phyloP scores from a whole-genome alignment of 2,329 filamentous ascomycete genomes.

The Albophoma yamanashiensis region DNA sequence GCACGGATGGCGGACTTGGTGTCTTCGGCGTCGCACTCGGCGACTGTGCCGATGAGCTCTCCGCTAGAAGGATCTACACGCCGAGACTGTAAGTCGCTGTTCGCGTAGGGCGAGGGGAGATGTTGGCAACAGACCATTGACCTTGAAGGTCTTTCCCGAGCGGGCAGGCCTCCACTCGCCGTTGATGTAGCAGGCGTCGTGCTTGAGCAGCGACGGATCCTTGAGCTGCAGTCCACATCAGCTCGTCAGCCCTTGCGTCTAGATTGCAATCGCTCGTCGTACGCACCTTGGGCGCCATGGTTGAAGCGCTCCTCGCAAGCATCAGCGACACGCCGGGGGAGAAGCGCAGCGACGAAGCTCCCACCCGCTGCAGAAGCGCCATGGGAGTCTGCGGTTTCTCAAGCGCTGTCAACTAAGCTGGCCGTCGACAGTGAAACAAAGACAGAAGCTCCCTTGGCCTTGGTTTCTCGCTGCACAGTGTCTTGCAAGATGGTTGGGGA shows the following conservation, averaged over 20 bases:
- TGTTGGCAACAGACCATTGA: constrained; percentile 45
- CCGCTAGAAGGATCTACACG: constrained; percentile 68
- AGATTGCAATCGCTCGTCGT: neutral
- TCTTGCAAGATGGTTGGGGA: neutral
- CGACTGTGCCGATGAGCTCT: constrained; percentile 68
- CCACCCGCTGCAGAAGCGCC: constrained; percentile 20
- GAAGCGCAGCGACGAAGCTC: constrained; percentile 19
- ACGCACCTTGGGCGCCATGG: constrained; percentile 33
- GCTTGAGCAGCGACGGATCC: constrained; percentile 74
- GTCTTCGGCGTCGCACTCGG: constrained; percentile 73
- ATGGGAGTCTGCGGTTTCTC: constrained; percentile 8
- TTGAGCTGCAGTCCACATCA: constrained; percentile 44
- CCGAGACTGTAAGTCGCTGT: too few species aligned
- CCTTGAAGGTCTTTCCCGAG: constrained; percentile 86
- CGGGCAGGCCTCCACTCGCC: constrained; percentile 82
- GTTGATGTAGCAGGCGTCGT: constrained; percentile 74
- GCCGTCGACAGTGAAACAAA: neutral
- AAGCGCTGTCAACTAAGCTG: neutral
- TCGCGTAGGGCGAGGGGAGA: neutral
- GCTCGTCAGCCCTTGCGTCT: neutral
- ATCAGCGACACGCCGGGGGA: constrained; percentile 15
- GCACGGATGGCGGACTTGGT: constrained; percentile 73
- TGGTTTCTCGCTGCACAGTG: neutral
- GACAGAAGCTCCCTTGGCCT: neutral
- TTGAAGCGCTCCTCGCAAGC: constrained; percentile 30